Evolutionary conservation across 2,329 filamentous ascomycete genomes (phyloP).

Genomic region (Ramichloridium luteum): DNA sequence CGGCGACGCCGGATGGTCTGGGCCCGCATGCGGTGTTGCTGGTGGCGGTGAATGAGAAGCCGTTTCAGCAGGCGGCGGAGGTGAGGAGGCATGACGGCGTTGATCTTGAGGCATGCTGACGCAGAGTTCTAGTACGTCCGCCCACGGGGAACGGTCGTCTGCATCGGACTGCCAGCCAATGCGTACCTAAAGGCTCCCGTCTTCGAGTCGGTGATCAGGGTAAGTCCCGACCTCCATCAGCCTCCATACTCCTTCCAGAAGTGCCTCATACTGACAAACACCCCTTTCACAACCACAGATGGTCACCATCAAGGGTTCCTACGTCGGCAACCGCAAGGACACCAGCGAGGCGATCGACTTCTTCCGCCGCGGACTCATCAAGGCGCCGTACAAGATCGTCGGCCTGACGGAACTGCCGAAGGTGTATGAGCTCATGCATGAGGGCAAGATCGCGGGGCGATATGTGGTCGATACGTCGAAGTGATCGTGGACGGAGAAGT

Average conservation of each 20-base stretch:
- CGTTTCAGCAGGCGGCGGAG: constrained; percentile 84
- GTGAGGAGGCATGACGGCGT: constrained; percentile 12
- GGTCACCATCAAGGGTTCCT: constrained; percentile 84
- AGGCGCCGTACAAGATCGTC: constrained; percentile 73
- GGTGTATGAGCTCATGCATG: constrained; percentile 61
- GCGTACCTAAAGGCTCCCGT: constrained; percentile 74
- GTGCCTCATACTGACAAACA: too few species aligned
- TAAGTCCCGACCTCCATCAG: constrained; percentile 6
- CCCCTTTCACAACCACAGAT: constrained; percentile 39
- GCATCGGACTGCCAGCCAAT: constrained; percentile 74
- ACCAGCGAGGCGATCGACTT: constrained; percentile 84
- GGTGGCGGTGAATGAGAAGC: constrained; percentile 76
- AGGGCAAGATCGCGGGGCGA: constrained; percentile 61
- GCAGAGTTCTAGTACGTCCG: constrained; percentile 59
- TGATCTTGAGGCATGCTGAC: constrained; percentile 4
- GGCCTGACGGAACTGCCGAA: constrained; percentile 67
- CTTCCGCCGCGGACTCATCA: constrained; percentile 71
- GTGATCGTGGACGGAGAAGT: too few species aligned
- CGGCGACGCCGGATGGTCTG: constrained; percentile 63
- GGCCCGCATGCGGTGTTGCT: constrained; percentile 82
- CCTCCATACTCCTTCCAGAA: too few species aligned
- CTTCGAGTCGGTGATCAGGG: constrained; percentile 65
- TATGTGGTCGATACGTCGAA: constrained; percentile 66
- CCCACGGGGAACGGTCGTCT: constrained; percentile 68
- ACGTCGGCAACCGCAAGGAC: constrained; percentile 87